Evolutionary conservation across 495 filamentous ascomycete species (phyloP).

Genomic region (Penicillium lividum): DNA sequence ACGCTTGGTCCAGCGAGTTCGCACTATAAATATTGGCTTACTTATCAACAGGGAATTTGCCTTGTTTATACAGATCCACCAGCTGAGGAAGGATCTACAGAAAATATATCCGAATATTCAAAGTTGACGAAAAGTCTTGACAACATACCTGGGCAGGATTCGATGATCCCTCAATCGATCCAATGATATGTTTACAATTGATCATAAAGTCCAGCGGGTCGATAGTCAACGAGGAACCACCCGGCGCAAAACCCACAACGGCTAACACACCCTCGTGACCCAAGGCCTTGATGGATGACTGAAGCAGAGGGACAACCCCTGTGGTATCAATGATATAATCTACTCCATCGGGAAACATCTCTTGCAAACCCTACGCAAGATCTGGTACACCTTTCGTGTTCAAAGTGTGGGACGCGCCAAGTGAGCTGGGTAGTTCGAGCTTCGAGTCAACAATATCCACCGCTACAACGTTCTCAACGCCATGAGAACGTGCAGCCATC

Average conservation of each 20-base stretch:
- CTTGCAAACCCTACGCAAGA: not conserved
- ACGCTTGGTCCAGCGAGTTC: too few species aligned
- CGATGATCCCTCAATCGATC: too few species aligned
- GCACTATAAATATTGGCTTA: not conserved
- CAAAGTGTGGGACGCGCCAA: not conserved
- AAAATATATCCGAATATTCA: too few species aligned
- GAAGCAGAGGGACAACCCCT: slow-evolving; percentile 35
- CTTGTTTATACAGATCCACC: too few species aligned
- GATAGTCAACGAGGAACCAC: not conserved
- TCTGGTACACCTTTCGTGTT: not conserved
- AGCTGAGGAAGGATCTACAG: too few species aligned
- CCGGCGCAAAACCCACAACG: slow-evolving; percentile 25
- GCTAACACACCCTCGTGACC: slow-evolving; percentile 38
- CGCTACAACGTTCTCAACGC: not conserved
- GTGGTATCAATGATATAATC: slow-evolving; percentile 46
- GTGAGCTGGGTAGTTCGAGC: not conserved
- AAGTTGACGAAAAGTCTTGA: too few species aligned
- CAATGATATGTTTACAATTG: too few species aligned
- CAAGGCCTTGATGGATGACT: slow-evolving; percentile 34
- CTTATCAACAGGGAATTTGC: too few species aligned
- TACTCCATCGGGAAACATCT: slow-evolving; percentile 25
- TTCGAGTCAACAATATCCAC: not conserved
- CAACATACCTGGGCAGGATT: too few species aligned
- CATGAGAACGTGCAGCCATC: not conserved
- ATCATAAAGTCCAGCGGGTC: not conserved